phyloP scores from a whole-genome alignment of 179 eudicot genomes.

The Camellia oleifera region DNA sequence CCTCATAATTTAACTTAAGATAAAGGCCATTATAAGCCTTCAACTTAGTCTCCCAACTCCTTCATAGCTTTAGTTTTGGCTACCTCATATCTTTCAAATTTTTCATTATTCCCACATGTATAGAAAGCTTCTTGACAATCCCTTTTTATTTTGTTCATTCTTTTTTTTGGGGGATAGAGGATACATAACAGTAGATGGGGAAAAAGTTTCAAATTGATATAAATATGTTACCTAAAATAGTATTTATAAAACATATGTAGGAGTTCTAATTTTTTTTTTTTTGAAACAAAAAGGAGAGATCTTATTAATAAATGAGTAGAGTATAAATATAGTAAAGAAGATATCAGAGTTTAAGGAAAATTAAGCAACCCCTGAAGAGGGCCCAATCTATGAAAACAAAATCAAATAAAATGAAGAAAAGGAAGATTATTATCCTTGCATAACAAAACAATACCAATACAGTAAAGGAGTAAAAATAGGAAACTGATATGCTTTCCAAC shows the following conservation, averaged over 20 bases:
- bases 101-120: too few species aligned
- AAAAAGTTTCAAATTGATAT: neutral
- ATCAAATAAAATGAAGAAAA: neutral
- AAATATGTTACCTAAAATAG: neutral
- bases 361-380: neutral
- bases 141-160: too few species aligned
- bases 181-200: neutral
- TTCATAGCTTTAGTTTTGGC: too few species aligned
- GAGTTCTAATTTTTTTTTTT: neutral
- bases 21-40: too few species aligned
- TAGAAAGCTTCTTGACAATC: too few species aligned
- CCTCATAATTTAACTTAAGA: too few species aligned
- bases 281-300: neutral
- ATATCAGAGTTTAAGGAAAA: slow-evolving; percentile 3
- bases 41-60: too few species aligned
- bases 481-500: neutral
- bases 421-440: neutral
- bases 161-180: neutral
- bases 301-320: neutral
- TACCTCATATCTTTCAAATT: too few species aligned
- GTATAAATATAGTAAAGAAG: neutral
- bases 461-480: neutral
- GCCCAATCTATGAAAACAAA: neutral
- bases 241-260: neutral
- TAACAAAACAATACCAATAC: neutral